A percentile compares a stretch with the other conserved stretches of the same genome.
Evolutionary conservation across 345 rosid species (phyloP).

Genomic region (Gossypium herbaceum): DNA sequence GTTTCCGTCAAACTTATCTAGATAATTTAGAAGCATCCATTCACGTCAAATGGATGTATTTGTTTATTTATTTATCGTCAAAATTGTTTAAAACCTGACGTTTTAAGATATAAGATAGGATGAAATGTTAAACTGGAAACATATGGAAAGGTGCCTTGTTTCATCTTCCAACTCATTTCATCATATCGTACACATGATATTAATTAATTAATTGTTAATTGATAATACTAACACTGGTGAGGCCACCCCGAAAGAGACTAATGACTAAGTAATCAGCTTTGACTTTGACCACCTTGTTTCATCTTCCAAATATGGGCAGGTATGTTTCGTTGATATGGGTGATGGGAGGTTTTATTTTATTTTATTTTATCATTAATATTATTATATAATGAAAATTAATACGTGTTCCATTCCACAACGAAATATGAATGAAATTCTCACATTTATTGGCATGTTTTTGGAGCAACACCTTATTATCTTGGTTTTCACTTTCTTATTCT

Average conservation of each 20-base stretch:
- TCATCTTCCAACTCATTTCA: slow-evolving; percentile 5
- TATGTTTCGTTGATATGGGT: neutral
- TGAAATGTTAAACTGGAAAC: neutral
- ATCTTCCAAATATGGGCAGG: slow-evolving; percentile 3
- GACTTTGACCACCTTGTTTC: neutral
- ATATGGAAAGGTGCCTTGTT: neutral
- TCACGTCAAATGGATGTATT: neutral
- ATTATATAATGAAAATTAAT: too few relatives aligned
- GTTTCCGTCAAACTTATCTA: neutral
- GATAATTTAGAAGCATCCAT: neutral
- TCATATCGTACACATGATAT: neutral
- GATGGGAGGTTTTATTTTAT: too few relatives aligned
- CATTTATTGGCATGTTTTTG: neutral
- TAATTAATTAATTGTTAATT: neutral
- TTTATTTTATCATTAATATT: too few relatives aligned
- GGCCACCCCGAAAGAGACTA: neutral
- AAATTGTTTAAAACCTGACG: neutral
- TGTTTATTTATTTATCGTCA: neutral
- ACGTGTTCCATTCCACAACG: too few relatives aligned
- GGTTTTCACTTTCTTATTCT: neutral
- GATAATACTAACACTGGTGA: neutral
- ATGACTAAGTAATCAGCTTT: too few relatives aligned
- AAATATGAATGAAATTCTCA: too few relatives aligned
- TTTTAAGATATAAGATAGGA: neutral
- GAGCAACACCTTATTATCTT: neutral